phyloP scores from a whole-genome alignment of 768 basidiomycete genomes.

The Candolleomyces efflorescens region DNA sequence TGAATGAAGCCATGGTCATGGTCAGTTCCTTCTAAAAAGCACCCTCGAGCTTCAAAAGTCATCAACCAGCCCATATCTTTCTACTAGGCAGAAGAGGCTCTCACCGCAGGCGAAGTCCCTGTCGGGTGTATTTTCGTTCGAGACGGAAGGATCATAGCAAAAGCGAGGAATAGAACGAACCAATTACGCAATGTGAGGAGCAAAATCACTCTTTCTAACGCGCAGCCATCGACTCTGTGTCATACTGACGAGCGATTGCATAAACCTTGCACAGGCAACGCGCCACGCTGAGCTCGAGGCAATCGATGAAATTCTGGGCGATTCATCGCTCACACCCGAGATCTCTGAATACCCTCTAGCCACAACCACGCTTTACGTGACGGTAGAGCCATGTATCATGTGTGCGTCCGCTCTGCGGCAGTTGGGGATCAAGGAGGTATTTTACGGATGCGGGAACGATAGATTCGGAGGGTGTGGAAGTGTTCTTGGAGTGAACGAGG shows the following conservation, averaged over 20 bases:
- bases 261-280: conserved; percentile 61
- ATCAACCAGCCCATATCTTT: not conserved
- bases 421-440: conserved; percentile 85
- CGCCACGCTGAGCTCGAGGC: conserved; percentile 97
- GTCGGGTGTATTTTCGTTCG: conserved; percentile 96
- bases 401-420: conserved; percentile 95
- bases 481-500: conserved; percentile 81
- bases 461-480: conserved; percentile 97
- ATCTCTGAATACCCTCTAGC: conserved; percentile 58
- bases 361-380: conserved; percentile 88
- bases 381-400: conserved; percentile 99
- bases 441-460: conserved; percentile 93
- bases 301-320: conserved; percentile 79
- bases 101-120: conserved; percentile 84
- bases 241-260: not conserved
- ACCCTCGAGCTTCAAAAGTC: not conserved
- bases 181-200: conserved; percentile 79
- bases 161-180: conserved; percentile 91
- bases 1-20: conserved; percentile 82
- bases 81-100: conserved; percentile 76
- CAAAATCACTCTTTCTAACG: conserved; percentile 3
- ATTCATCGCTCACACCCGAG: conserved; percentile 51
- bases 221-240: not conserved
- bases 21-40: conserved; percentile 33
- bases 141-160: conserved; percentile 70